phyloP scores from a whole-genome alignment of 2,329 filamentous ascomycete genomes.

The Elsinoe necatrix region DNA sequence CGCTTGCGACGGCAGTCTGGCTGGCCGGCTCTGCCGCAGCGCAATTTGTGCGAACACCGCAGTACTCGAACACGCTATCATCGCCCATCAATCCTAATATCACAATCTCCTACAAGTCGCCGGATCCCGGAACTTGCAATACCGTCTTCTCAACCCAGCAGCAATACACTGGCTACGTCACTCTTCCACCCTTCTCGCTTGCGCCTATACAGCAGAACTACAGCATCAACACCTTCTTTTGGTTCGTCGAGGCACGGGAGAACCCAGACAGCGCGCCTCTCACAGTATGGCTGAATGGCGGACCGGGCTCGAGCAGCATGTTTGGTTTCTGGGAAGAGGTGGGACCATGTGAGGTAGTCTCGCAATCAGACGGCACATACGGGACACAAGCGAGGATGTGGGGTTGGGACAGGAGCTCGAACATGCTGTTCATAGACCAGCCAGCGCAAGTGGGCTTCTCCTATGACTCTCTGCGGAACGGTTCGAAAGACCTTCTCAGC shows the following conservation, averaged over 20 bases:
- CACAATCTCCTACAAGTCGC: constrained; percentile 52
- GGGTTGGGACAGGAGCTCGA: constrained; percentile 56
- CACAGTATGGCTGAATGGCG: constrained; percentile 60
- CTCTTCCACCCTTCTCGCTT: constrained; percentile 42
- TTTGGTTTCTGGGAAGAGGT: constrained; percentile 55
- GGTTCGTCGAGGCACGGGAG: constrained; percentile 47
- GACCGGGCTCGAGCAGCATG: constrained; percentile 57
- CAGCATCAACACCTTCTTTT: constrained; percentile 49
- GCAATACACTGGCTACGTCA: constrained; percentile 46
- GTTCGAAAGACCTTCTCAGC: constrained; percentile 45
- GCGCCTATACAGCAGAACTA: constrained; percentile 40
- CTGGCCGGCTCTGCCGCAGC: constrained; percentile 14
- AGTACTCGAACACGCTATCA: constrained; percentile 35
- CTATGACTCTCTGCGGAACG: constrained; percentile 55
- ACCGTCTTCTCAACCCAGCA: constrained; percentile 48
- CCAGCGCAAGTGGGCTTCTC: constrained; percentile 63
- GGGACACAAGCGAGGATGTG: constrained; percentile 52
- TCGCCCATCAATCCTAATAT: constrained; percentile 37
- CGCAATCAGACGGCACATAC: constrained; percentile 38
- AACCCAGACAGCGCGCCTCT: constrained; percentile 44
- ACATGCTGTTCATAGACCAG: constrained; percentile 54
- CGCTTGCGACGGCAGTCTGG: background rate
- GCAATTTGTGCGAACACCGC: constrained; percentile 41
- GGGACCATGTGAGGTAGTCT: constrained; percentile 41
- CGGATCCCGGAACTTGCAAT: constrained; percentile 48